Conservation (phyloP, 352 stramenopile genomes). For the Phytophthora litchii region DNA sequence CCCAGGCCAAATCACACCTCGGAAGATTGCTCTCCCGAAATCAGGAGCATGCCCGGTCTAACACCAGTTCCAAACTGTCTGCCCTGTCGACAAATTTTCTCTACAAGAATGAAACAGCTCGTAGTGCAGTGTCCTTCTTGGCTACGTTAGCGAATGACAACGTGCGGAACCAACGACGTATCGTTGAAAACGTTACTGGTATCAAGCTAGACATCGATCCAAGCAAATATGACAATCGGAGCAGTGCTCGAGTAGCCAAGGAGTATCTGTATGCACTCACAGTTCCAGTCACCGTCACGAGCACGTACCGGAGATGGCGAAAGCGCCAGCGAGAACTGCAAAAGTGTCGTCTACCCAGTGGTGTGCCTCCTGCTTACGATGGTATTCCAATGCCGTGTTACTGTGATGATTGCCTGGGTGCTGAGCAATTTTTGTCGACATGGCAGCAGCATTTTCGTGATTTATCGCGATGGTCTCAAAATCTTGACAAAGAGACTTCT, state of each 20-base stretch:
- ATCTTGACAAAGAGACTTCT: slow-evolving; percentile 5
- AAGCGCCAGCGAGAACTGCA: slow-evolving; percentile 42
- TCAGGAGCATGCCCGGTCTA: slow-evolving; percentile 1
- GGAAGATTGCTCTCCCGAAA: slow-evolving; percentile 28
- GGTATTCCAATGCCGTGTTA: slow-evolving; percentile 52
- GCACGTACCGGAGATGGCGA: slow-evolving; percentile 49
- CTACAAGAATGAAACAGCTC: slow-evolving; percentile 41
- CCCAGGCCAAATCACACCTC: slow-evolving; percentile 33
- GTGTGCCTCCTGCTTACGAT: slow-evolving; percentile 39
- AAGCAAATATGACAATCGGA: neutral
- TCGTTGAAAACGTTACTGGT: slow-evolving; percentile 41
- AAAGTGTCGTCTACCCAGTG: slow-evolving; percentile 42
- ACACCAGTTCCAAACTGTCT: slow-evolving; percentile 18
- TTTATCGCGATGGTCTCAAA: slow-evolving; percentile 45
- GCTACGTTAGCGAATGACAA: slow-evolving; percentile 41
- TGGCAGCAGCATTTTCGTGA: slow-evolving; percentile 66
- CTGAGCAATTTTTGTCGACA: slow-evolving; percentile 50
- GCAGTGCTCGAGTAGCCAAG: neutral
- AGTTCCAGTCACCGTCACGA: slow-evolving; percentile 36
- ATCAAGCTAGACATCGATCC: slow-evolving; percentile 25
- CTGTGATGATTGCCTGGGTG: slow-evolving; percentile 59
- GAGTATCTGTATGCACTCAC: slow-evolving; percentile 41
- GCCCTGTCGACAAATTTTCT: slow-evolving; percentile 35
- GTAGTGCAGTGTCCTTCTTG: slow-evolving; percentile 32
- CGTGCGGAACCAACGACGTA: slow-evolving; percentile 46